Evolutionary conservation across 2,329 filamentous ascomycete genomes (phyloP), one percentile per base, ranked within the genome.

Genomic region (Boeremia exigua): DNA sequence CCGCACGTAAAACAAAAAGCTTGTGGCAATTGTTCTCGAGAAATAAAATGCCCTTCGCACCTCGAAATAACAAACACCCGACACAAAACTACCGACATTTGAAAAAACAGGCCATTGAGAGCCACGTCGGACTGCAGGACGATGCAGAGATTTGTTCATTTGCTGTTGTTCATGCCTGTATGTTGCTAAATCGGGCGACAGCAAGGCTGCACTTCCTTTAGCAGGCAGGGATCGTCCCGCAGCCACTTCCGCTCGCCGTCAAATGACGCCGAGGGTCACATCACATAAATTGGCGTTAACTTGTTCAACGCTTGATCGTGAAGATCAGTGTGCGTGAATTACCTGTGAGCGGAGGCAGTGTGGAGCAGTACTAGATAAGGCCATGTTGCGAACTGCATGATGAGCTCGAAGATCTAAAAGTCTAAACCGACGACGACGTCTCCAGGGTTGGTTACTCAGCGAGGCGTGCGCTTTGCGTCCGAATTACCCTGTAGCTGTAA

Each of bases 211-310:
- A n/a, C 17, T 37, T 37, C 12, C 5, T 23, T 23, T 23, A 23
- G 39, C 34, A 37, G 23, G 44, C 51, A 54, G 52, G 49, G 54
- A 45, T 38, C n/a, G 33, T 38, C 50, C 60, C 53, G 49, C 48
- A 62, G 61, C 56, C 63, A 64, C 54, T 57, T 54, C 58, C 58
- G 58, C 39, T 48, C 30, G 40, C 29, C 47, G 51, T 29, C 29
- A 12, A 46, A 5, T 42, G 27, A 37, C 34, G 53, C 40, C 40
- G 40, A 46, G 30, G 40, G 53, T 50, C 46, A 47, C 46, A 50
- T 50, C 10, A 39, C 30, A 27, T 40, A 44, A 27, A 30, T 50
- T 42, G 43, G 19, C 28, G 5, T n/a, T 42, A 30, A n/a, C 43
- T 42, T 5, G 30, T 48, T 36, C 36, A 23, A 40, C 19, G 23